Evolutionary conservation across 2,329 filamentous ascomycete species (phyloP).

Genomic region (Reticulascus tulasneorum): DNA sequence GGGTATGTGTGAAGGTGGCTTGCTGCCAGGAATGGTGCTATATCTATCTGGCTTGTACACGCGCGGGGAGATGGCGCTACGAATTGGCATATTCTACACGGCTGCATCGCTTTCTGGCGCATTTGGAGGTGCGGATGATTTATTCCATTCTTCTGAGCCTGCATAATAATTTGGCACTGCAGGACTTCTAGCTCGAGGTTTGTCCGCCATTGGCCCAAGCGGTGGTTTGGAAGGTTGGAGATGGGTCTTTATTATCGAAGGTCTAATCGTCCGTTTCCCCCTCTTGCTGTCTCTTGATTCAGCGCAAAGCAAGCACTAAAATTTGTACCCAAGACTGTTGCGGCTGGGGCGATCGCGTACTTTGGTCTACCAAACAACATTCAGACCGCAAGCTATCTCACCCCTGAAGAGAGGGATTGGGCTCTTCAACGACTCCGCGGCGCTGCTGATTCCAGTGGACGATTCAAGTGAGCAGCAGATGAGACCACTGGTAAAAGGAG

Average conservation of each 20-base stretch:
- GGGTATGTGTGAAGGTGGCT: constrained; percentile 59
- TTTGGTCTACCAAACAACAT: constrained; percentile 53
- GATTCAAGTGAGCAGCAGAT: constrained; percentile 23
- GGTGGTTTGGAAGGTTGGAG: constrained; percentile 55
- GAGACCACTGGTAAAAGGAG: background rate
- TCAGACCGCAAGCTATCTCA: constrained; percentile 50
- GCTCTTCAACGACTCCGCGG: constrained; percentile 41
- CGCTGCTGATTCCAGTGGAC: constrained; percentile 28
- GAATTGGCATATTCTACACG: constrained; percentile 66
- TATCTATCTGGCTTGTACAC: constrained; percentile 63
- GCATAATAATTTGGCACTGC: too few relatives aligned
- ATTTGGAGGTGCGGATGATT: constrained; percentile 58
- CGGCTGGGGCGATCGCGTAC: constrained; percentile 47
- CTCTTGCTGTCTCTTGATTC: background rate
- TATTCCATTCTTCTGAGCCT: background rate
- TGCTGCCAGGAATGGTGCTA: constrained; percentile 64
- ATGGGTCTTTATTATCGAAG: constrained; percentile 61
- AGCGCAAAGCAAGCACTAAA: constrained; percentile 12
- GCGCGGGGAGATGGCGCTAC: constrained; percentile 54
- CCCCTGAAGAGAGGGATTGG: constrained; percentile 44
- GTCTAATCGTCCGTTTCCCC: constrained; percentile 38
- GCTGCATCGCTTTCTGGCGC: constrained; percentile 62
- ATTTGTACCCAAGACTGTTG: constrained; percentile 43
- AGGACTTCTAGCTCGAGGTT: constrained; percentile 56
- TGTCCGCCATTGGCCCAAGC: constrained; percentile 53